Conservation (phyloP, 2,329 filamentous ascomycete species). For the Keithomyces neogunnii region DNA sequence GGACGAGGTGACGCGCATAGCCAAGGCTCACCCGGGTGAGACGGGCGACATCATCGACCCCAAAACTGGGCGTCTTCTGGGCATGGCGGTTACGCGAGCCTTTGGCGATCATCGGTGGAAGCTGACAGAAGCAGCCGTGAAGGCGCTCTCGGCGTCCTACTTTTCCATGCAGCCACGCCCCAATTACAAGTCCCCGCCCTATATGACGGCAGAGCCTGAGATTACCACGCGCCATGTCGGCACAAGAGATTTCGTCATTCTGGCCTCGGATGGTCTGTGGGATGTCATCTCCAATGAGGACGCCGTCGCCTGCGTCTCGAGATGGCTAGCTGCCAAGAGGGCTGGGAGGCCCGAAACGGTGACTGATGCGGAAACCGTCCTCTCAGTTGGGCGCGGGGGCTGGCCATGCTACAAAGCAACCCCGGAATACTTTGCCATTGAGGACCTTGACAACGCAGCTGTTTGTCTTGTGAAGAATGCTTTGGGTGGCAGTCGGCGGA, state of each 20-base stretch:
- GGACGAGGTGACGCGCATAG: conserved; percentile 47
- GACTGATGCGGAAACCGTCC: conserved; percentile 8
- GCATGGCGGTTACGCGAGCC: conserved; percentile 52
- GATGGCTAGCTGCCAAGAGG: conserved; percentile 36
- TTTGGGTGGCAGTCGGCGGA: conserved; percentile 65
- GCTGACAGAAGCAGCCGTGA: conserved; percentile 42
- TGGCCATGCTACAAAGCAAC: conserved; percentile 17
- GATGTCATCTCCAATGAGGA: conserved; percentile 49
- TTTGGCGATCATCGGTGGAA: conserved; percentile 66
- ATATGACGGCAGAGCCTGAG: conserved; percentile 59
- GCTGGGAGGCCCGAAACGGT: conserved; percentile 16
- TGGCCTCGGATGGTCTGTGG: conserved; percentile 62
- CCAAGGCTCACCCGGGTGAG: conserved; percentile 54
- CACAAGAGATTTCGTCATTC: conserved; percentile 48
- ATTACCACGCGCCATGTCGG: conserved; percentile 48
- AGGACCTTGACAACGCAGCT: conserved; percentile 67
- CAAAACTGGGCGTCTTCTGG: conserved; percentile 50
- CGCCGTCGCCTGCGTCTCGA: conserved; percentile 47
- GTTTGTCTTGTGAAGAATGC: conserved; percentile 77
- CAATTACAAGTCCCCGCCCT: conserved; percentile 48
- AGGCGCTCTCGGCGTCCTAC: conserved; percentile 31
- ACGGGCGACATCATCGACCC: conserved; percentile 38
- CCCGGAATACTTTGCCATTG: conserved; percentile 57
- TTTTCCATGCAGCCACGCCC: conserved; percentile 36
- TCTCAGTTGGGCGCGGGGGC: conserved; percentile 11